Evolutionary conservation across 2,329 filamentous ascomycete species (phyloP).

Genomic region (Scorias spongiosa): DNA sequence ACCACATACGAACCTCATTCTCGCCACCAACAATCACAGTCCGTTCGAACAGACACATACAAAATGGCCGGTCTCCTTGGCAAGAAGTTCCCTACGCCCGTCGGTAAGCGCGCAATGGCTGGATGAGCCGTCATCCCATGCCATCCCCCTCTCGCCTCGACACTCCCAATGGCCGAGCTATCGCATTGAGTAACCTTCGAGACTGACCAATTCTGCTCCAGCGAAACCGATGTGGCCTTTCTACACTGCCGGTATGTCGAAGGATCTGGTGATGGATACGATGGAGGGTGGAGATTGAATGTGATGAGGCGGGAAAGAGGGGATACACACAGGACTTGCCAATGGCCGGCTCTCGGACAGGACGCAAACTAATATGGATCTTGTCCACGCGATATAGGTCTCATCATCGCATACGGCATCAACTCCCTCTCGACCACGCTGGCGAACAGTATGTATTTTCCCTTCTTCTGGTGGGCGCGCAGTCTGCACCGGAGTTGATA

Average conservation of each 20-base stretch:
- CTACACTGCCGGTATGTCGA: conserved; percentile 67
- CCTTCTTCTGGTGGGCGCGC: not conserved
- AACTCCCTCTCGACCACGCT: conserved; percentile 68
- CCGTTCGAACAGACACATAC: conserved; percentile 1
- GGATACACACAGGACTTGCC: no score
- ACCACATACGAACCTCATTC: conserved; percentile 1
- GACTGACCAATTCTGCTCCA: conserved; percentile 23
- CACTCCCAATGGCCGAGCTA: not conserved
- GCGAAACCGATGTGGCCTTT: conserved; percentile 86
- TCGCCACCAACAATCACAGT: not conserved
- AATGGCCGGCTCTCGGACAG: no score
- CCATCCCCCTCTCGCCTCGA: not conserved
- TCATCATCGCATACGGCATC: conserved; percentile 80
- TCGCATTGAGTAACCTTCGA: not conserved
- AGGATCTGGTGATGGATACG: no score
- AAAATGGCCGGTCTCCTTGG: conserved; percentile 31
- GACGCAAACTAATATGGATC: not conserved
- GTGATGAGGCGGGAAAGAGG: no score
- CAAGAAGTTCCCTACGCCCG: conserved; percentile 35
- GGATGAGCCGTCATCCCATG: not conserved
- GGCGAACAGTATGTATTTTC: conserved; percentile 56
- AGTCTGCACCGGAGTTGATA: no score
- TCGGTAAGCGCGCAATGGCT: conserved; percentile 26
- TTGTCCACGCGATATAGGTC: conserved; percentile 36
- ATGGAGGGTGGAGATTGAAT: no score